Percentiles rank a stretch among this genome's conserved stretches.
phyloP scores from a whole-genome alignment of 345 rosid species.

The Balakata baccata region DNA sequence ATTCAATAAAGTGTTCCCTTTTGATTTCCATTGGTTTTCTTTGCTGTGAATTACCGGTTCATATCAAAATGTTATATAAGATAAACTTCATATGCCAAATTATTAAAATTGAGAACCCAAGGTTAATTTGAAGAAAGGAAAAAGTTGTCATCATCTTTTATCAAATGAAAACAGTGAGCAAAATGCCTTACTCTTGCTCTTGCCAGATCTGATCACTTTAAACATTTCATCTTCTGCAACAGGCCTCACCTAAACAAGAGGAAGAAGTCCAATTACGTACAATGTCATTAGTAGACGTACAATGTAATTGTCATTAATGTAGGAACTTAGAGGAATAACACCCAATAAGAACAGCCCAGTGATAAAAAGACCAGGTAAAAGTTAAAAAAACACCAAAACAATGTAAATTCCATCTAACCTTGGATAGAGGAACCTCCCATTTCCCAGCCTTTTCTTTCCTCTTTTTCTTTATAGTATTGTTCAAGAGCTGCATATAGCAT shows the following conservation, averaged over 20 bases:
- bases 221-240: constrained; percentile 99
- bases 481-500: constrained; percentile 54
- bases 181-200: constrained; percentile 68
- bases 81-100: background rate
- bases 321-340: background rate
- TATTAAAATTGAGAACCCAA: background rate
- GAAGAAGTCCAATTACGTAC: constrained; percentile 11
- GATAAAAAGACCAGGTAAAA: background rate
- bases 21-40: too few relatives aligned
- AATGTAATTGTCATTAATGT: background rate
- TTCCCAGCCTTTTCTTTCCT: constrained; percentile 96
- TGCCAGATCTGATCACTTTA: constrained; percentile 83
- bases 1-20: too few relatives aligned
- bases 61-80: background rate
- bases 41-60: too few relatives aligned
- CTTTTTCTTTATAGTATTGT: constrained; percentile 92
- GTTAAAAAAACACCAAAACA: background rate
- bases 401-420: constrained; percentile 40
- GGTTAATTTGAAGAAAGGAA: background rate
- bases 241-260: constrained; percentile 72
- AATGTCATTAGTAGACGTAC: background rate
- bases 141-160: background rate
- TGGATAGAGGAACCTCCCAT: constrained; percentile 94
- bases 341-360: background rate
- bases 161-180: background rate